phyloP scores from a whole-genome alignment of 2,329 filamentous ascomycete genomes.

The Penicillium sp. region DNA sequence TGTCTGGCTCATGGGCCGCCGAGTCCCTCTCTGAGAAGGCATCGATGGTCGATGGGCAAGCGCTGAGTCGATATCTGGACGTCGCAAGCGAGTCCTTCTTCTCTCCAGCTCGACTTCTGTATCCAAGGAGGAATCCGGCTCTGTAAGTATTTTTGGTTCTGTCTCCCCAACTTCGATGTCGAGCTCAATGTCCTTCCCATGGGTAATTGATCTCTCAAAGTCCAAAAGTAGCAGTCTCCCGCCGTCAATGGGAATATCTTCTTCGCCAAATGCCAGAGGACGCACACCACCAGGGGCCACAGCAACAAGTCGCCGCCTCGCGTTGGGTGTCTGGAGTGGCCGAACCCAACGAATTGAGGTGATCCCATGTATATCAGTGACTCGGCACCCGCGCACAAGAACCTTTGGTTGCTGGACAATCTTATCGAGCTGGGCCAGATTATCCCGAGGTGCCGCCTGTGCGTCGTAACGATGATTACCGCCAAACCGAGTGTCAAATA shows the following conservation, averaged over 20 bases:
- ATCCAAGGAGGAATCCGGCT: conserved; percentile 69
- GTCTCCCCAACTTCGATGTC: conserved; percentile 70
- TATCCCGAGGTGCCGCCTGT: conserved; percentile 18
- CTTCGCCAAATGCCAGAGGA: conserved; percentile 60
- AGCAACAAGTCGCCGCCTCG: conserved; percentile 54
- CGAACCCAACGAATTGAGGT: conserved; percentile 69
- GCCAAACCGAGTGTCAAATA: conserved; percentile 10
- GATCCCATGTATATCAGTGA: conserved; percentile 62
- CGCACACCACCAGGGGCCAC: conserved; percentile 66
- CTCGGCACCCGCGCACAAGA: conserved; percentile 62
- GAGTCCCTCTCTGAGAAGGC: conserved; percentile 20
- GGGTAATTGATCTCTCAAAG: conserved; percentile 59
- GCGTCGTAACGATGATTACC: conserved; percentile 17
- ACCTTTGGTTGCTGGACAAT: conserved; percentile 54
- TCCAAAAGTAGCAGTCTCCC: conserved; percentile 69
- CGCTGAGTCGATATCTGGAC: conserved; percentile 46
- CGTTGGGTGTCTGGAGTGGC: conserved; percentile 45
- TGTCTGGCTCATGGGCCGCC: conserved; percentile 23
- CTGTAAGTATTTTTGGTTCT: conserved; percentile 64
- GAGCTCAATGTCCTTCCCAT: conserved; percentile 56
- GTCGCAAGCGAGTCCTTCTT: conserved; percentile 64
- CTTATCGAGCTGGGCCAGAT: conserved; percentile 31
- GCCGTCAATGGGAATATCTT: conserved; percentile 72
- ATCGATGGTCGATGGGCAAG: conserved; percentile 19
- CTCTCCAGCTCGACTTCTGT: conserved; percentile 75